Evolutionary conservation across 768 basidiomycete genomes (phyloP).

Genomic region (Nidularia sp.): DNA sequence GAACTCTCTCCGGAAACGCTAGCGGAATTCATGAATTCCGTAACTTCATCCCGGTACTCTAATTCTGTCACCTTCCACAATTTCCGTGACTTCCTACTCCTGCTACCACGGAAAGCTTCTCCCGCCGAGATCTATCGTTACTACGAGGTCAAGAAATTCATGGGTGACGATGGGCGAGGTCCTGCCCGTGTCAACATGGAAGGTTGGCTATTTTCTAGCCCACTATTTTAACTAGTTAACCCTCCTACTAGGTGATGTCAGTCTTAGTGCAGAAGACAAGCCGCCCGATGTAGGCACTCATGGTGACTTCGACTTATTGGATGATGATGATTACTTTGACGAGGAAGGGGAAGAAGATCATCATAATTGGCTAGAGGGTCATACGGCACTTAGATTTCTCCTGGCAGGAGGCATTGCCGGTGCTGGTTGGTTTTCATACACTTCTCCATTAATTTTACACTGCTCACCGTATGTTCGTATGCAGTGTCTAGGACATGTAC

Average conservation of each 20-base stretch:
- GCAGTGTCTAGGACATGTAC: conserved; percentile 94
- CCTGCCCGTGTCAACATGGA: conserved; percentile 85
- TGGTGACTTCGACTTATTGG: conserved; percentile 17
- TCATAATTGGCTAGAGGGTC: conserved; percentile 58
- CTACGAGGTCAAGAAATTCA: conserved; percentile 64
- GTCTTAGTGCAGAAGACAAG: conserved; percentile 72
- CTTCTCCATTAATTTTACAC: neutral
- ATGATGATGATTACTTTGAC: conserved; percentile 39
- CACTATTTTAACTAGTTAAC: conserved; percentile 2
- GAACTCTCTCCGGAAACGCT: conserved; percentile 64
- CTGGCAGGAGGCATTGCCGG: conserved; percentile 94
- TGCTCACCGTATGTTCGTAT: conserved; percentile 1
- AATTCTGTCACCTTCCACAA: conserved; percentile 73
- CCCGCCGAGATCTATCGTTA: conserved; percentile 83
- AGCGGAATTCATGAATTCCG: conserved; percentile 74
- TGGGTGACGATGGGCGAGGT: conserved; percentile 75
- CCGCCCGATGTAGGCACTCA: conserved; percentile 29
- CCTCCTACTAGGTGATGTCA: conserved; percentile 61
- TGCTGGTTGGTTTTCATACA: conserved; percentile 55
- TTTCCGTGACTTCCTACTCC: conserved; percentile 86
- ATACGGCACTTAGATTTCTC: conserved; percentile 83
- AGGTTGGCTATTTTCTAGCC: conserved; percentile 43
- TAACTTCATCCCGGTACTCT: conserved; percentile 69
- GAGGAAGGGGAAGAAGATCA: conserved; percentile 54
- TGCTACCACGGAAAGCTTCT: conserved; percentile 78